Base-by-base conservation (phyloP, 139 green algal species). In the Raphidocelis subcapitata region DNA sequence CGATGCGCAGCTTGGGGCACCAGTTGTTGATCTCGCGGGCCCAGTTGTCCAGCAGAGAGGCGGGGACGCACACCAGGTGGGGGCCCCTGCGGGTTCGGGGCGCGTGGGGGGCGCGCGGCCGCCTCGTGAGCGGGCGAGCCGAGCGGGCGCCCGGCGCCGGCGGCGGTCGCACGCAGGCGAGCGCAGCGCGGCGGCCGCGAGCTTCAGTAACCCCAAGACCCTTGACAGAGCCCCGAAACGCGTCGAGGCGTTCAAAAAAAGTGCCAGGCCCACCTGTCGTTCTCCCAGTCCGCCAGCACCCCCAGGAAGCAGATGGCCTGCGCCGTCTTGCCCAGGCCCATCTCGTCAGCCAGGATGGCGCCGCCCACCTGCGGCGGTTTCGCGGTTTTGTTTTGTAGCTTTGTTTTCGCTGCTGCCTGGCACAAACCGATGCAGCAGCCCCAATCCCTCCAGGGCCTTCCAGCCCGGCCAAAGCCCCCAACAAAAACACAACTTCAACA, bases 31-130 rank as follows among this genome's bases (percentile, higher is more conserved):
- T 75, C 84, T 98, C 93, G 18, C 93, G 74, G 83, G 91, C 77
- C 93, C 93, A 98, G 79, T 98, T 98, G 71, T 96, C 90, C 65
- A 97, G 84, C 49, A 98, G 85, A 26, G 94, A 98, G 69, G 98
- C 97, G 36, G 95, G 95, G 63, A 95, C 94, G 57, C 98, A 89
- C 31, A 99, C 85, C 82, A 99, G 88, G 86, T 99, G 96, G 14
- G 96, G 96, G 26, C 95, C 95, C 23, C 76, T 87, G 82, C 97
- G 97, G 67, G 89, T 91, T 60, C 89, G 82, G 81, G 87, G 68
- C 69, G 20, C 12, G 41, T 49, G 8, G 12, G 41, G 41, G 41
- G 41, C 12, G 12, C 8, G 41, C 41, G 41, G 12, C 41, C 41
- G 41, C 41, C 28, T 8, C 41, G 61, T 46, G 29, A 76, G 24